Conservation (phyloP, 371 early-diverging fungal species). For the Polyrhizophydium stewartii region DNA sequence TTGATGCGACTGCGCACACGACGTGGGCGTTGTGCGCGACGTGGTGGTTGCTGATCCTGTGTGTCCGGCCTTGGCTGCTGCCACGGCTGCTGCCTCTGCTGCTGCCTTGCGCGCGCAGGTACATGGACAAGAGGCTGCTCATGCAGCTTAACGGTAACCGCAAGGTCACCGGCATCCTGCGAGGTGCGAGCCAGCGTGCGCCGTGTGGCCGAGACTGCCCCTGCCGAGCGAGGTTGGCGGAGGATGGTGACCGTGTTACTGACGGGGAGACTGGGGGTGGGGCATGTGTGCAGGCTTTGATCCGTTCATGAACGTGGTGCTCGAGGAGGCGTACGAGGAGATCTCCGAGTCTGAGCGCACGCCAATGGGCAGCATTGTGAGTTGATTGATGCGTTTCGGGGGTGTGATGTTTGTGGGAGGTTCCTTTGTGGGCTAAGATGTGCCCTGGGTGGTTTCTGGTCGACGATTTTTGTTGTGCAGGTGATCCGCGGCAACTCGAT, state of each 20-base stretch:
- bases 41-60: no score
- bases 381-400: no score
- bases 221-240: neutral
- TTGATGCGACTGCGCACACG: no score
- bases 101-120: conserved; percentile 45
- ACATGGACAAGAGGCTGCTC: conserved; percentile 94
- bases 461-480: conserved; percentile 36
- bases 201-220: neutral
- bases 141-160: conserved; percentile 91
- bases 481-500: conserved; percentile 95
- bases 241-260: no score
- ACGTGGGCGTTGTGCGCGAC: no score
- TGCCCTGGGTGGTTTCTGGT: no score
- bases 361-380: conserved; percentile 84
- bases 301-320: conserved; percentile 98
- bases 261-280: no score
- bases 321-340: conserved; percentile 91
- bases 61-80: no score
- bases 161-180: conserved; percentile 87
- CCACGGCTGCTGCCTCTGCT: no score
- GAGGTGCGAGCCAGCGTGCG: conserved; percentile 38
- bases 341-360: conserved; percentile 62
- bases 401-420: no score
- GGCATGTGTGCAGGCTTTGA: conserved; percentile 76
- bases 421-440: no score